Base-by-base conservation (phyloP, 495 filamentous ascomycete genomes). In the Viridothelium virens region DNA sequence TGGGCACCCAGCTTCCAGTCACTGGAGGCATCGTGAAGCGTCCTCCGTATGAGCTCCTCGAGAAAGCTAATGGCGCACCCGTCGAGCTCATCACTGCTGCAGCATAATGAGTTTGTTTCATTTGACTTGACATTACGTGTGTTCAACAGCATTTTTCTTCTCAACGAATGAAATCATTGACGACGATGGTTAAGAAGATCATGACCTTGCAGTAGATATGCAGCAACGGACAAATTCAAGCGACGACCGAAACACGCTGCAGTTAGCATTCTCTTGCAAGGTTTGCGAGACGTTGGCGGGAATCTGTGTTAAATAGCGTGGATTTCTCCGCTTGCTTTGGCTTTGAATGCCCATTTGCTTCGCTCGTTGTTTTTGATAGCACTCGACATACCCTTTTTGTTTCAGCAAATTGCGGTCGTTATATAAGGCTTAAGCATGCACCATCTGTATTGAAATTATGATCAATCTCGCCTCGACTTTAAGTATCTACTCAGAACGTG, bases 11-110 rank as follows among this genome's bases (percentile, higher is more conserved):
- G 70, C 83, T 99, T 36, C 95, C 94, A 9, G 90, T 96, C 66
- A 96, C 93, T 11, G 94, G 94, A 70, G 94, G 94, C 72, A 97
- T 99, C 70, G 85, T 97, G 62, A 94, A 90, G 79, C 85, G 86
- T 34, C 86, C 86, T 14, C 90, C 91, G 3, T 80, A 89, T 71
- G 87, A 90, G 71, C 65, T 76, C 37, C 59, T 77, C 36, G 25
- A 72, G 65, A 74, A 75, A 65, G 68, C 16, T 33, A 70, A 75
- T 37, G 70, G 73, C 3, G 70, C 68, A 46, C 70, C 73, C 2
- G 62, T 61, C 34, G 71, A 76, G 59, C 67, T 73, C 3, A 73
- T 77, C 67, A 73, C 71, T 6, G 75, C 72, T 16, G 71, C 74
- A 2, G 75, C 74, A 14, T 78, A 67, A 69, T 53, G 48, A 25